Base-by-base conservation (phyloP, 192 early-diverging fungal genomes). In the Dissophora globulifera region DNA sequence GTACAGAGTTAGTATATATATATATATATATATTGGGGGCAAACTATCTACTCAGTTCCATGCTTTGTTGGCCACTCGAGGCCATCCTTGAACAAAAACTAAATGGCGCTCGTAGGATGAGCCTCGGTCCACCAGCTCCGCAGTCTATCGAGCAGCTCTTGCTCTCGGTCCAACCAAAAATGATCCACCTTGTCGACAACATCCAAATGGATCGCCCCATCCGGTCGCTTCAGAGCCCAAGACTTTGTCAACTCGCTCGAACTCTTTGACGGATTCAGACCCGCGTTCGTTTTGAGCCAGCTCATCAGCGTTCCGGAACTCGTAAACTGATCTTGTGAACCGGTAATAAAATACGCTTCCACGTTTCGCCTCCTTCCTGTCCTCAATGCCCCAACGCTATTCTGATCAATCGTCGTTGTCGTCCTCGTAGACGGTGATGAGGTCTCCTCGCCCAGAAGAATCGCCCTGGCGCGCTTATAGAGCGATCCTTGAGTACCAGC, bases 161-260 rank as follows among this genome's bases (percentile, higher is more conserved):
- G 57, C 45, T 76, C 72, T n/a, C 47, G 58, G 26, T 76, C 72
- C 43, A 67, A 23, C 72, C 72, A 76, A 29, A 76, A 76, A 30
- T 76, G 72, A 27, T 76, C 72, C 40, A 56, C 72, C 12, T 31
- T 32, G 13, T 67, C 58, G n/a, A 76, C 27, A 29, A 76, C 58
- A 41, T 76, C 72, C 13, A 76, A 52, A 27, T 67, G 72, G 35
- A 76, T 60, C 19, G 50, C 45, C n/a, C 63, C 63, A 49, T 66
- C 63, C 4, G 64, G 72, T 33, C 58, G 55, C 16, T 52, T 76
- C 58, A 66, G 43, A 4, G 63, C 25, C 63, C 57, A 76, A 1
- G 64, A 62, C n/a, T n/a, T n/a, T n/a, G n/a, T n/a, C n/a, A n/a
- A n/a, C n/a, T n/a, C n/a, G 16, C 27, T n/a, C 1, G 29, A 1